Percentiles rank a stretch among this genome's conserved stretches.
Evolutionary conservation across 306 rosid genomes (phyloP).

Genomic region (Spatholobus suberectus): DNA sequence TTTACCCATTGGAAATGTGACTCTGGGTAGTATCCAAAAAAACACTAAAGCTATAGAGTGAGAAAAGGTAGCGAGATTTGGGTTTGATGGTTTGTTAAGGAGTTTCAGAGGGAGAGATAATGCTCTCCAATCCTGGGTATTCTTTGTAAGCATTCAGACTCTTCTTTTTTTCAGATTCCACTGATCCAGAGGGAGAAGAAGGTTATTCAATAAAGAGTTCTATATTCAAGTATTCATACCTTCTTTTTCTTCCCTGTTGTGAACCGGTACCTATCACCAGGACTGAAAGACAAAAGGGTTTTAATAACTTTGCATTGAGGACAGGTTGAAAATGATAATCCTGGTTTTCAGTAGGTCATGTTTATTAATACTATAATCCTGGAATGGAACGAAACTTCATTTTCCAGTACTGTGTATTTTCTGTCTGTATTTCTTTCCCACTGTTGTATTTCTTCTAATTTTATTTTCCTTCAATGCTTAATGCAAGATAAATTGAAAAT

Average conservation of each 20-base stretch:
- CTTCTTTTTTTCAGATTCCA: background rate
- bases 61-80: background rate
- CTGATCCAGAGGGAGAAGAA: background rate
- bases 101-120: background rate
- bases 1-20: too few species aligned
- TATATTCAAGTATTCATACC: background rate
- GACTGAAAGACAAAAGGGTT: background rate
- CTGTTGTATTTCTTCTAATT: conserved; percentile 5
- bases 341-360: background rate
- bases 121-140: background rate
- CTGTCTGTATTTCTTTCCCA: background rate
- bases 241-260: background rate
- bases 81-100: background rate
- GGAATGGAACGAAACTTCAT: background rate
- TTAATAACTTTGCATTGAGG: background rate
- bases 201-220: background rate
- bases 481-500: background rate
- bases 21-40: background rate
- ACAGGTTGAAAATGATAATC: background rate
- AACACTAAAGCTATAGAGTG: background rate
- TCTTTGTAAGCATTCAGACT: background rate
- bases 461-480: background rate
- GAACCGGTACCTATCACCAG: background rate
- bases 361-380: background rate
- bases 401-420: background rate